Evolutionary conservation across 2,329 filamentous ascomycete genomes (phyloP), one percentile per base, ranked within the genome.

Genomic region (Alternaria arbusti): DNA sequence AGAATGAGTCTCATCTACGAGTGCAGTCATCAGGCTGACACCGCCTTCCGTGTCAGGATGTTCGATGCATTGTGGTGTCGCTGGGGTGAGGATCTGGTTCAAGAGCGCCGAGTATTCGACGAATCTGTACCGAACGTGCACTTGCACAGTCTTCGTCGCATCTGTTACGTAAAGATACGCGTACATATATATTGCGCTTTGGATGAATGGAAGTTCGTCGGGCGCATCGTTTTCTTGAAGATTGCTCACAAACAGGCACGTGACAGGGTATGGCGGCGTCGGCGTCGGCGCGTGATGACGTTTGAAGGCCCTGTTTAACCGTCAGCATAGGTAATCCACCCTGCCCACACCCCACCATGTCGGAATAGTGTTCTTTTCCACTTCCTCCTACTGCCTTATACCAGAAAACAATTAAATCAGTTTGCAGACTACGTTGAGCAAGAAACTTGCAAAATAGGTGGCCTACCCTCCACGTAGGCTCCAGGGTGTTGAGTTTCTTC

Each of bases 331-430:
- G 9, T 46, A 2, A 6, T n/a, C 45, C 8, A 26, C 45, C 22
- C 7, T 47, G 0, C 13, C 22, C 22, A 25, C 2, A 5, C 45
- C 15, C 45, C 4, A 47, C 8, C 22, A 23, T n/a, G 22, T 4
- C 26, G 1, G 5, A 26, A 0, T 47, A 11, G 22, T 47, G 22
- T 26, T 10, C 8, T 47, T 47, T 15, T 26, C 8, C 13, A 6
- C 22, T 47, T 47, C 3, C 22, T 15, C 13, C 13, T 25, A 47
- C 8, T 8, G 12, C 9, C 15, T 17, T 2, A 17, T 17, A 17
- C 9, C 1, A 17, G 9, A 10, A 1, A 11, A 6, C 17, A 1
- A 11, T 5, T 17, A 0, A 3, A 40, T 3, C 0, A 6, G 36
- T 17, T 6, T 6, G 36, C n/a, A 40, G 36, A 10, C 36, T 17